Conservation (phyloP, 2,329 filamentous ascomycete species). For the Scedosporium apiospermum region DNA sequence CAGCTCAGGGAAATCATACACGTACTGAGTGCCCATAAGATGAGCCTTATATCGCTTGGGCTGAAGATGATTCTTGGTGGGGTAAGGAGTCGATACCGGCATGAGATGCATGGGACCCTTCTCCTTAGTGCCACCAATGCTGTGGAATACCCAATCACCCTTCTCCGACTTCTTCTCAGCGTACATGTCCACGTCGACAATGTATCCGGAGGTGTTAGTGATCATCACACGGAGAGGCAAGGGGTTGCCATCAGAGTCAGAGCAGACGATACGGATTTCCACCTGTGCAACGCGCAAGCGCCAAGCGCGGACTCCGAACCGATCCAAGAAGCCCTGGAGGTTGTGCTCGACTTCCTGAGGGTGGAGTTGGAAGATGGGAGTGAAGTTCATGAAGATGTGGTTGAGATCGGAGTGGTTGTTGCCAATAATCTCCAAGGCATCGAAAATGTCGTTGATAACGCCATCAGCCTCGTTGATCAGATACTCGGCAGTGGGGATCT, state of each 20-base stretch:
- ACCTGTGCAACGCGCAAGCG: constrained; percentile 92
- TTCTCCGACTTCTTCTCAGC: constrained; percentile 97
- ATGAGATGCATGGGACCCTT: constrained; percentile 92
- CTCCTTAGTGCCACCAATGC: constrained; percentile 89
- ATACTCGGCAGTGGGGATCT: constrained; percentile 98
- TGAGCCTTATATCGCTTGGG: constrained; percentile 99
- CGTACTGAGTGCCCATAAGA: constrained; percentile 97
- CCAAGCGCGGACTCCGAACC: constrained; percentile 92
- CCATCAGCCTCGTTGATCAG: constrained; percentile 95
- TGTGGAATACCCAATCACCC: constrained; percentile 97
- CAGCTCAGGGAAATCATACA: constrained; percentile 98
- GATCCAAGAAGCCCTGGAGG: constrained; percentile 88
- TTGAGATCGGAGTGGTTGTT: constrained; percentile 99
- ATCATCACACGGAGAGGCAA: constrained; percentile 94
- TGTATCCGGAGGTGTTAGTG: constrained; percentile 95
- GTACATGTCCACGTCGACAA: constrained; percentile 96
- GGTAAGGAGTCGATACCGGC: constrained; percentile 83
- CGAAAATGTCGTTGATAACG: constrained; percentile 93
- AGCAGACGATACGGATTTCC: constrained; percentile 97
- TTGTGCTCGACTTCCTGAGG: constrained; percentile 87
- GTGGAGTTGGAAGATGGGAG: constrained; percentile 85
- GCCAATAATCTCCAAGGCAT: constrained; percentile 95
- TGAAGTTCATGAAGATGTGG: constrained; percentile 99
- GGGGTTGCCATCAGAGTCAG: constrained; percentile 70
- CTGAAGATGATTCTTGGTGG: constrained; percentile 97